Evolutionary conservation across 306 rosid genomes (phyloP), one percentile per base, ranked within the genome.

Genomic region (Pterocarpus macrocarpus): DNA sequence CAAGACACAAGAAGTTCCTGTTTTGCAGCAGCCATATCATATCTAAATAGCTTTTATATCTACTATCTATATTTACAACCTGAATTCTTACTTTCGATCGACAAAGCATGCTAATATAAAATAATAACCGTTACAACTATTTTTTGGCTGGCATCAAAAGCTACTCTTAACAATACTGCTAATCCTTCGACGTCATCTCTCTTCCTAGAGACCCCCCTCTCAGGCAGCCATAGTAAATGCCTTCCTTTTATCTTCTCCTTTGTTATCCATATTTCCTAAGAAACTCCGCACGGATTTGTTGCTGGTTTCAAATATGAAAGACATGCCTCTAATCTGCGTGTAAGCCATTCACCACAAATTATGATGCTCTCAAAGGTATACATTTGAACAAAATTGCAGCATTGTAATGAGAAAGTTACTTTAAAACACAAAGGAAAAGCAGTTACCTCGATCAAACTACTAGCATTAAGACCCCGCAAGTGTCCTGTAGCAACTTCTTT

Each of bases 381-480:
- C n/a, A n/a, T n/a, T n/a, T n/a, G 66, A 47, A 61, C 32, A 61
- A 52, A 44, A 69, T 17, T 4, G 44, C 66, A 63, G 55, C 80
- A 59, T 22, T 72, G 30, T 67, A 80, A 57, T 62, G 11, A 79
- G 4, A 33, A 32, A 14, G 80, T 63, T 63, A 36, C 45, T 45
- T 32, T 41, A 56, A 47, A 73, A 39, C 36, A 64, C 81, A 72
- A 82, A 71, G 81, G 58, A 69, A 83, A 45, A 73, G 76, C 30
- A 66, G 56, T 78, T 88, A 94, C 98, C 98, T 92, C 88, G n/a
- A 94, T 92, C 81, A 92, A 76, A 80, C 88, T 79, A 81, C 90
- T 83, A 45, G 88, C 66, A 78, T 82, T 43, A 75, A 92, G 91
- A 69, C 83, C 43, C 52, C 83, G 76, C 68, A 62, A 66, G 79